Conservation (phyloP, 371 early-diverging fungal species). For the Mucor plumbeus region DNA sequence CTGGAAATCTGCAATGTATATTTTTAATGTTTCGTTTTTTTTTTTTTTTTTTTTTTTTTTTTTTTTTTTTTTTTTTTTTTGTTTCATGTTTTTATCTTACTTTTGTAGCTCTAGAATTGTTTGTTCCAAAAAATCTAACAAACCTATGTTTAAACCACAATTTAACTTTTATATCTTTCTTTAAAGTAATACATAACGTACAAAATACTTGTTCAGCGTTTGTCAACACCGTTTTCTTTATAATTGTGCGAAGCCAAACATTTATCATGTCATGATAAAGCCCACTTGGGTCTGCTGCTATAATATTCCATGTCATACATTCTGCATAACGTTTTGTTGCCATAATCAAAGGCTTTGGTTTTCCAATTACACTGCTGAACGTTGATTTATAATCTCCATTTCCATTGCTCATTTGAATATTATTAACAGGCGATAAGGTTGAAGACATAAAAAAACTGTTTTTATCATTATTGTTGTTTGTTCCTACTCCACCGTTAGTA, state of each 20-base stretch:
- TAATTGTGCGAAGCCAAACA: slow-evolving; percentile 58
- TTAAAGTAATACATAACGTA: slow-evolving; percentile 17
- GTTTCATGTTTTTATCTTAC: slow-evolving; percentile 18
- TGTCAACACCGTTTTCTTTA: slow-evolving; percentile 53
- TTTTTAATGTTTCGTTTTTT: background rate
- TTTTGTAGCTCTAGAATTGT: slow-evolving; percentile 47
- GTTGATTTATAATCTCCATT: background rate
- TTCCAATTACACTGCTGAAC: slow-evolving; percentile 33
- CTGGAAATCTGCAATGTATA: slow-evolving; percentile 12
- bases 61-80: too few relatives aligned
- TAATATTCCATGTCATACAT: slow-evolving; percentile 53
- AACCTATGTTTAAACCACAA: slow-evolving; percentile 12
- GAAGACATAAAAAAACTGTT: background rate
- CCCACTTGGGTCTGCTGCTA: slow-evolving; percentile 31
- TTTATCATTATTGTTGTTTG: background rate
- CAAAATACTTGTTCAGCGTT: slow-evolving; percentile 62
- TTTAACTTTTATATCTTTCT: background rate
- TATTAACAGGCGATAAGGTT: slow-evolving; percentile 31
- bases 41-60: too few relatives aligned
- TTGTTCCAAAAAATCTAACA: slow-evolving; percentile 58
- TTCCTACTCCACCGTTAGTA: slow-evolving; percentile 35
- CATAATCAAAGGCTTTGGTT: slow-evolving; percentile 57
- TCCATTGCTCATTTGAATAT: slow-evolving; percentile 19
- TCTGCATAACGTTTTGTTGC: slow-evolving; percentile 60
- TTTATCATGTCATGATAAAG: slow-evolving; percentile 61